phyloP scores from a whole-genome alignment of 2,329 filamentous ascomycete species.

The Elsinoe ampelina region DNA sequence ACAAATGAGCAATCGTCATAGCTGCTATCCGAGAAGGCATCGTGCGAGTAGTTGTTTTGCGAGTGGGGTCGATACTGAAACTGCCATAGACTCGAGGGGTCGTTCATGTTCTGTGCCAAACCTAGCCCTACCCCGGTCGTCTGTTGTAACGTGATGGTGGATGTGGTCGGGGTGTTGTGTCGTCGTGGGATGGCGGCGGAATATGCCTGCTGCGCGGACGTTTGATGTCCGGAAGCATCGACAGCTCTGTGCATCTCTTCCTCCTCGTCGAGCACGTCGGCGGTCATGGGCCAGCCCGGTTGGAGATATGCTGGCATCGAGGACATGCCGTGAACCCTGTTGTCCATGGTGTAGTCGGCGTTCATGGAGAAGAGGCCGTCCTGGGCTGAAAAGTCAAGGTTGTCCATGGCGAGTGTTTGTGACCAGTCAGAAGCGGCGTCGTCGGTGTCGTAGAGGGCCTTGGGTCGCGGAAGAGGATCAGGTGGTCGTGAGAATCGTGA shows the following conservation, averaged over 20 bases:
- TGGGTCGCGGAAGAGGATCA: slow-evolving; percentile 4
- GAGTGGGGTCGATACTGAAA: slow-evolving; percentile 28
- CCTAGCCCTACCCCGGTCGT: slow-evolving; percentile 26
- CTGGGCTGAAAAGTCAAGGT: slow-evolving; percentile 27
- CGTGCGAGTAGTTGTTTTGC: slow-evolving; percentile 25
- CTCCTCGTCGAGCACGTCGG: slow-evolving; percentile 14
- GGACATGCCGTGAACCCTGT: slow-evolving; percentile 4
- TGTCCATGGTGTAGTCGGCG: slow-evolving; percentile 12
- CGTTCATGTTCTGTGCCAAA: slow-evolving; percentile 21
- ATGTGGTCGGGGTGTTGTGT: slow-evolving; percentile 21
- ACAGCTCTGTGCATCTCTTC: slow-evolving; percentile 10
- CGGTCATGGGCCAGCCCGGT: slow-evolving; percentile 12
- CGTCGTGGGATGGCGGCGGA: slow-evolving; percentile 6
- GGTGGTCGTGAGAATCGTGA: slow-evolving; percentile 11
- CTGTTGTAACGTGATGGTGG: slow-evolving; percentile 23
- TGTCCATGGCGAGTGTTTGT: slow-evolving; percentile 31
- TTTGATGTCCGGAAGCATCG: neutral
- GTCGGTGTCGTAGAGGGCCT: neutral
- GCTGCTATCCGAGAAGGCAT: slow-evolving; percentile 28
- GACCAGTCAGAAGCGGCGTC: neutral
- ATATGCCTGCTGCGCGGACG: slow-evolving; percentile 7
- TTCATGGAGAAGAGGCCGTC: slow-evolving; percentile 14
- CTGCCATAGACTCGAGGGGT: slow-evolving; percentile 29
- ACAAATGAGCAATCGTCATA: slow-evolving; percentile 32
- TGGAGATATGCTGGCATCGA: slow-evolving; percentile 12